Base-by-base conservation (phyloP, 176 grass and related monocot species). In the Raddia guianensis region DNA sequence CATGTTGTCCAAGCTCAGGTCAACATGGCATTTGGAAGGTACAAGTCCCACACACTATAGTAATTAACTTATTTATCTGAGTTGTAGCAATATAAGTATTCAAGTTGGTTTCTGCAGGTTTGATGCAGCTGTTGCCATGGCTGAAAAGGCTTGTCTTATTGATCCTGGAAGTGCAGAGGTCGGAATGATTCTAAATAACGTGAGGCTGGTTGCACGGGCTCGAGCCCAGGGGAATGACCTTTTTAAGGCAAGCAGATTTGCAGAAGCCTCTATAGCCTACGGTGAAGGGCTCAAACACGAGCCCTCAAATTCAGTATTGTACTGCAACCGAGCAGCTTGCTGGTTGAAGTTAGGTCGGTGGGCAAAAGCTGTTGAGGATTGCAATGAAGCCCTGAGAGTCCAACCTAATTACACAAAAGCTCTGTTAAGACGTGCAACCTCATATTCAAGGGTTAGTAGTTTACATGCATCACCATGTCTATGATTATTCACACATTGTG, bases 21-120 rank as follows among this genome's bases (percentile, higher is more conserved):
- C 76, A 86, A 92, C 61, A 82, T 97, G 91, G 91, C 89, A 78
- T 64, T 94, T 20, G 91, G 91, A 89, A 93, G 91, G 94, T 97
- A 63, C n/a, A 27, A 9, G 21, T 53, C 37, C 58, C 8, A 72
- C 71, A 70, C 16, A 21, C 12, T 64, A 33, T 49, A 19, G n/a
- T 56, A 9, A 67, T 43, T 69, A 47, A 21, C 33, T 72, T 52
- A 15, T 40, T 49, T 79, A 47, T 12, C n/a, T 20, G 69, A 4
- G 11, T 33, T 66, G 5, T 72, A 66, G 20, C 9, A 18, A 40
- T 19, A 45, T 0, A 64, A 59, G 35, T 15, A 59, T 64, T 70
- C 35, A 73, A n/a, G 27, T 37, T 13, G 12, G 2, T 74, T 86
- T 72, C 43, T 85, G 68, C 82, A 95, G 93, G 82, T 95, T 95